Base-by-base conservation (phyloP, 2,329 filamentous ascomycete species). In the Monosporascus ibericus region DNA sequence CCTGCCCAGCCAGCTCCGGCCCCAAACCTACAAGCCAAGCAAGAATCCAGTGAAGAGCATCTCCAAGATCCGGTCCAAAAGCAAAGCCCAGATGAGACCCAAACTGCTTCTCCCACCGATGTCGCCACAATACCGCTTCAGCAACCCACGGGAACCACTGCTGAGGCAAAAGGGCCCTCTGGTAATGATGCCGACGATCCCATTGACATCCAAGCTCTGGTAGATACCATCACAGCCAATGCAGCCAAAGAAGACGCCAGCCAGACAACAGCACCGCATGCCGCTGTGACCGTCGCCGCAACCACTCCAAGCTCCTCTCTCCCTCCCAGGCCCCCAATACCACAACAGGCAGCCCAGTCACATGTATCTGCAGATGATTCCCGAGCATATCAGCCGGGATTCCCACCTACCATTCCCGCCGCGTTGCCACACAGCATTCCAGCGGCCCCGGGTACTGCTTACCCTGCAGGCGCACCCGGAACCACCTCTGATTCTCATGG, bases 241-340 rank as follows among this genome's bases (percentile, higher is more conserved):
- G 50, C 58, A 49, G 55, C 56, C 56, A 64, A 60, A 55, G 48
- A 57, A 50, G 59, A 60, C 58, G 61, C 60, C 62, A 62, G 51
- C 54, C 62, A 67, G 63, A 66, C 59, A 52, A 58, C 61, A 6
- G 59, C 59, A 55, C 52, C 53, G 51, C 54, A 64, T 52, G 55
- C 53, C 49, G 51, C 54, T 59, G 55, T 62, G 56, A 57, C 47
- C 50, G 49, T 50, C 30, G 39, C 58, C 25, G 57, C 59, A 51
- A 60, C 61, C 48, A 54, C 64, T 60, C 53, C 67, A 64, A 52
- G 68, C 60, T 56, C 75, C 56, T 71, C 76, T 63, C 68, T 81
- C 54, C 78, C 76, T 60, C 67, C 75, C 51, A 72, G 73, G 60
- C 75, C 75, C 48, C 74, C 74, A 47, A 58, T 70, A 54, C 68